Evolutionary conservation across 2,329 filamentous ascomycete genomes (phyloP).

Genomic region (Penicillium brevicompactum): DNA sequence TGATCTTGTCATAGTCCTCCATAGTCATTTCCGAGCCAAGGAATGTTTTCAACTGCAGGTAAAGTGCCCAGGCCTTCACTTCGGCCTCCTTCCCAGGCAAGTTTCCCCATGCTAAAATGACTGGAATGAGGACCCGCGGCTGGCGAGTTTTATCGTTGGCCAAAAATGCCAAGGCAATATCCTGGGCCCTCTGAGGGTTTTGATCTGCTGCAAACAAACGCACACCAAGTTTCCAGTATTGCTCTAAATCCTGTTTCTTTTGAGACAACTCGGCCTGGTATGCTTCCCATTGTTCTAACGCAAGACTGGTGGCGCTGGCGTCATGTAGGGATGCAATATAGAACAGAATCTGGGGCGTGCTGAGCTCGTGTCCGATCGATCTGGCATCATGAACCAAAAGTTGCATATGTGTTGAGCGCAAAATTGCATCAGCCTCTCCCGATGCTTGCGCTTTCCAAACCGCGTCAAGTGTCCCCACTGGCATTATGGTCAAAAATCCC

Average conservation of each 20-base stretch:
- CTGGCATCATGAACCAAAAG: constrained; percentile 68
- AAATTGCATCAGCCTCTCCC: constrained; percentile 47
- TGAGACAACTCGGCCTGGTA: constrained; percentile 56
- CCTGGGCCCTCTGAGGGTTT: constrained; percentile 51
- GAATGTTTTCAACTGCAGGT: constrained; percentile 64
- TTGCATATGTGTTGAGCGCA: constrained; percentile 61
- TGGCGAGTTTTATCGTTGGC: constrained; percentile 46
- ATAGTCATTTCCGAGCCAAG: constrained; percentile 66
- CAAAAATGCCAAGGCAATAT: constrained; percentile 49
- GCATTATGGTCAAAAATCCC: constrained; percentile 57
- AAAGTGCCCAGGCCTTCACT: constrained; percentile 67
- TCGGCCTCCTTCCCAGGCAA: constrained; percentile 53
- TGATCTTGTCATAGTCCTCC: constrained; percentile 74
- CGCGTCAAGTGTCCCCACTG: constrained; percentile 62
- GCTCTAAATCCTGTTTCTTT: constrained; percentile 39
- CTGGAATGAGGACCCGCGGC: constrained; percentile 55
- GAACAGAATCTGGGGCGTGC: constrained; percentile 61
- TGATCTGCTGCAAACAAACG: constrained; percentile 52
- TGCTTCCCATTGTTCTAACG: constrained; percentile 65
- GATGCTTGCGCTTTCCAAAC: constrained; percentile 64
- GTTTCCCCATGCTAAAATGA: constrained; percentile 69
- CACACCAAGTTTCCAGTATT: constrained; percentile 53
- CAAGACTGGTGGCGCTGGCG: constrained; percentile 61
- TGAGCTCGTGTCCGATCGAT: constrained; percentile 58
- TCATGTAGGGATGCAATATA: constrained; percentile 70